Conservation (phyloP, 139 green algal species). For the Picochlorum sp. region DNA sequence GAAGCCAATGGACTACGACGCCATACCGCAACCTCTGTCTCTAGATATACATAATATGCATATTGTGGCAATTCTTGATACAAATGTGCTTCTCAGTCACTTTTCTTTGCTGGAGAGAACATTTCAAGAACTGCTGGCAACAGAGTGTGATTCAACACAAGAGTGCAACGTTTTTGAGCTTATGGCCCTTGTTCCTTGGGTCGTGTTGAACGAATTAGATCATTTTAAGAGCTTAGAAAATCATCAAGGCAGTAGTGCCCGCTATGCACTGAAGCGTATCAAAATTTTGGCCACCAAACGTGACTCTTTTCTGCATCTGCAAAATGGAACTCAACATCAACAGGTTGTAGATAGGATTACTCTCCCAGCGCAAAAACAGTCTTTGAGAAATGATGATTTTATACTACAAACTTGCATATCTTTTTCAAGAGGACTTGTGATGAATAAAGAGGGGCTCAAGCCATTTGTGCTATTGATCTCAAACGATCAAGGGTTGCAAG, state of each 20-base stretch:
- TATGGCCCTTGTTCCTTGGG: constrained; percentile 29
- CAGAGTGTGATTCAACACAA: constrained; percentile 2
- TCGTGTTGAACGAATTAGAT: constrained; percentile 35
- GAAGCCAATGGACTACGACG: constrained; percentile 4
- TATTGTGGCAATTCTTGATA: constrained; percentile 29
- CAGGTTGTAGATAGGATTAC: not conserved
- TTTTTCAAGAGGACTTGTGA: not conserved
- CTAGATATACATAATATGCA: constrained; percentile 5
- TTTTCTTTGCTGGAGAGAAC: constrained; percentile 8
- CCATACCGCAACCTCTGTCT: not conserved
- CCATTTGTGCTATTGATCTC: constrained; percentile 9
- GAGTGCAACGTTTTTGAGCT: too few relatives aligned
- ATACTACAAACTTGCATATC: constrained; percentile 20
- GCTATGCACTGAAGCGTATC: constrained; percentile 10
- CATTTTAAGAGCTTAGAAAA: constrained; percentile 13
- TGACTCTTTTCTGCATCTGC: constrained; percentile 10
- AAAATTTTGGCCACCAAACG: not conserved
- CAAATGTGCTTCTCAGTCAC: constrained; percentile 28
- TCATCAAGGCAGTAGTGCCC: not conserved
- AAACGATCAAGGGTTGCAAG: constrained; percentile 13
- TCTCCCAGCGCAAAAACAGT: not conserved
- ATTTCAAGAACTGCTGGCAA: not conserved
- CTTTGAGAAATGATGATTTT: constrained; percentile 21
- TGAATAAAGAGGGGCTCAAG: not conserved
- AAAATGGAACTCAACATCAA: constrained; percentile 12